Evolutionary conservation across 805 yeast species (phyloP), one percentile per base, ranked within the genome.

Genomic region (Ogataea neopini): DNA sequence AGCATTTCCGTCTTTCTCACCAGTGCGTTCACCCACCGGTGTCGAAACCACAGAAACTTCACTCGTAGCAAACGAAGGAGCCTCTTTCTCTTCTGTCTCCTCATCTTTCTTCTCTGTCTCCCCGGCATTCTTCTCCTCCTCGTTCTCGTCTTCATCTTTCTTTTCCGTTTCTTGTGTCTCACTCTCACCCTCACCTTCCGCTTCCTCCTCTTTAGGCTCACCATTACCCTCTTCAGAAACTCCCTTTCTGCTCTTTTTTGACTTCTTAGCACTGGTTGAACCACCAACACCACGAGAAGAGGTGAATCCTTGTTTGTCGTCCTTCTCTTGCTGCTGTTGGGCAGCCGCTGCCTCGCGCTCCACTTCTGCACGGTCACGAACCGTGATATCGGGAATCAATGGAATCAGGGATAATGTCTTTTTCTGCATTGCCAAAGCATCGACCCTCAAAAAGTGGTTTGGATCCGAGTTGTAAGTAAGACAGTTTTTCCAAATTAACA

Each of bases 371-470:
- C 92, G 67, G 58, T 80, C 89, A 55, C 90, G 75, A 4, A 94
- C 77, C 0, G 80, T 76, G 44, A 94, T 88, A 59, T 94, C 95
- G 0, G 99, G 99, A 33, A 94, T 92, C 51, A 88, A 70, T 0
- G 96, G 96, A 5, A 81, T 76, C 44, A 94, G 72, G 40, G 82
- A 75, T 44, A 81, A 63, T 0, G 98, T 83, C 62, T 87, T 88
- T 67, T 89, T 89, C 58, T 90, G 96, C 99, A 94, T 95, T 1
- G 97, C 97, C 40, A 87, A 68, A 0, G 99, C 99, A 69, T 94
- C 97, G 0, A 82, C 87, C 41, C 99, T 74, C 38, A 94, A 65
- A 56, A 87, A 92, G 66, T 94, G 98, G 49, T 83, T 84, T 2
- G 99, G 98, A 60, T 94, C 98, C 0, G 97, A 85, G 65, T 94